Percentiles rank a stretch among this genome's conserved stretches.
These are phyloP conservation scores for Carpinus viminea DNA, from an alignment of 306 rosid species.

Conservation along the genomic window DNA sequence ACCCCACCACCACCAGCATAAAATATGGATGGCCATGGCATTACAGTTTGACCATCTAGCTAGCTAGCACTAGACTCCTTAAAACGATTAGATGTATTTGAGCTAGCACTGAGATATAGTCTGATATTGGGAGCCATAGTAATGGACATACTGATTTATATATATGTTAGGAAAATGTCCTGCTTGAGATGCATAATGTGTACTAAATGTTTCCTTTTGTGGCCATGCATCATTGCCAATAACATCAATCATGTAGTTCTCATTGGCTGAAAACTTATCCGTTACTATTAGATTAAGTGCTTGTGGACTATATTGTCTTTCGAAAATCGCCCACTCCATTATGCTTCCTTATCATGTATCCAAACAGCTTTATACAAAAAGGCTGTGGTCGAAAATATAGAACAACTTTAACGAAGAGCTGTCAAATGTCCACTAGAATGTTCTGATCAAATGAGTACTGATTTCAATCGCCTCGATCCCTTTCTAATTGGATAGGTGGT, in stretches of 20 bases:
- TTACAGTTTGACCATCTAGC: neutral
- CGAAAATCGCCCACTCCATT: slow-evolving; percentile 23
- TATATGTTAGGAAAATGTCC: slow-evolving; percentile 11
- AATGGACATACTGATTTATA: neutral
- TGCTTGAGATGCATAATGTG: slow-evolving; percentile 11
- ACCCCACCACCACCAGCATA: slow-evolving; percentile 13
- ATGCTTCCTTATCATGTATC: slow-evolving; percentile 14
- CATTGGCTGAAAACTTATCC: slow-evolving; percentile 28
- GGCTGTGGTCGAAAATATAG: neutral
- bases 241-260: slow-evolving; percentile 3
- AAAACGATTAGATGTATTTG: neutral
- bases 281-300: slow-evolving; percentile 21
- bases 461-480: neutral
- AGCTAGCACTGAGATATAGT: neutral
- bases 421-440: slow-evolving; percentile 11
- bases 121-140: neutral
- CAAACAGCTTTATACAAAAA: slow-evolving; percentile 21
- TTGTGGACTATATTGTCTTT: slow-evolving; percentile 20
- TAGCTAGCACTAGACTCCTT: neutral
- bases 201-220: slow-evolving; percentile 7
- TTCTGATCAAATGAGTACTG: slow-evolving; percentile 9
- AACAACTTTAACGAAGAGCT: slow-evolving; percentile 17
- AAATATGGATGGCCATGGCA: neutral
- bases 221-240: slow-evolving; percentile 23
- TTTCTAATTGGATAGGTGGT: neutral